Base-by-base conservation (phyloP, 257 asterid species). In the Solanum etuberosum region DNA sequence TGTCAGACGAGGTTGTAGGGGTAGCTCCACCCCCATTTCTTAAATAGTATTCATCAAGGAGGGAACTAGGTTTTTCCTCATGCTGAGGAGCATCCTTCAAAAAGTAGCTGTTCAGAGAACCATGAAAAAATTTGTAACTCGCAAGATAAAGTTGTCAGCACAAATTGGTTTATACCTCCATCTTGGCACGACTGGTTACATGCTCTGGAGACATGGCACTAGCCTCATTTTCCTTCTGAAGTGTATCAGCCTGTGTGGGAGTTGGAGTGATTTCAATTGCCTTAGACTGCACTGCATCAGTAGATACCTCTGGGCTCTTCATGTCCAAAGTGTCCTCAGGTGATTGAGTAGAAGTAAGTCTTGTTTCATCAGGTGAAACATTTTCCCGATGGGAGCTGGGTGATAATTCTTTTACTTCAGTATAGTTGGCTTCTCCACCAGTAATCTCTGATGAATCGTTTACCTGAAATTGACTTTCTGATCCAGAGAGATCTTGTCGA, bases 11-110 rank as follows among this genome's bases (percentile, higher is more conserved):
- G 86, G 90, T 89, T 77, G 92, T 37, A 34, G 88, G 77, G 72
- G 82, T 34, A 72, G 90, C 93, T 89, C 91, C 93, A 68, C 74
- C 83, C 42, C 91, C 86, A 29, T 92, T 93, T 87, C 87, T 92
- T 71, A 97, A 89, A 88, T 78, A 18, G 89, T 95, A 97, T 87
- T 95, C 98, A 77, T 91, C 98, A 67, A 95, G 93, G 76, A 97
- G 97, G 88, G 98, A 89, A 93, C 87, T 82, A 77, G 93, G 80
- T 51, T 78, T 91, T 73, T 86, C 72, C 83, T 77, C 78, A 54
- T 91, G 71, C 87, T 34, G 93, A 90, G 81, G 91, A 86, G 85
- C 91, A 90, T 89, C 92, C 94, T 94, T 92, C 89, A 90, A 93
- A 86, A 89, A 83, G 88, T 90, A 88, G 88, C 91, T 84, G 88